Conservation (phyloP, 1,284 basidiomycete species). For the Cutaneotrichosporon mucoides region DNA sequence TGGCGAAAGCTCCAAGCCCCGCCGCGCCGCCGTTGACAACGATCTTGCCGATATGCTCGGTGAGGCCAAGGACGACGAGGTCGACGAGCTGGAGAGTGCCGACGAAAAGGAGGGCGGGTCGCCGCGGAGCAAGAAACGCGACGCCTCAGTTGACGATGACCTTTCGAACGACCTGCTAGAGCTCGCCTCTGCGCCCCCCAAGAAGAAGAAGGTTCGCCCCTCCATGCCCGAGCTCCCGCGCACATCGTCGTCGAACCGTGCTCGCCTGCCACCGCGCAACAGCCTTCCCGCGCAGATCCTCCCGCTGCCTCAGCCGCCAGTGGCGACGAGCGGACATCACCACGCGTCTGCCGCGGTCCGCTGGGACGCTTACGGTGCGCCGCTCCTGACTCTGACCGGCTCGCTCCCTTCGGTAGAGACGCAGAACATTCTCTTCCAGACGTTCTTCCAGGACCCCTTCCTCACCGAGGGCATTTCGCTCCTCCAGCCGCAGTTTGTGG, state of each 20-base stretch:
- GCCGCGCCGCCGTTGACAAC: constrained; percentile 18
- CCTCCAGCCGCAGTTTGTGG: constrained; percentile 37
- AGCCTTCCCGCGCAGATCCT: constrained; percentile 4
- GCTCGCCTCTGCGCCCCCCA: constrained; percentile 36
- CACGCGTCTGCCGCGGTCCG: constrained; percentile 6
- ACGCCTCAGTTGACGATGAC: constrained; percentile 32
- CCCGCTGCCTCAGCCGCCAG: background rate
- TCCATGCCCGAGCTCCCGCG: constrained; percentile 5
- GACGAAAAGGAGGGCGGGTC: constrained; percentile 18
- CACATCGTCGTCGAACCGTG: constrained; percentile 1
- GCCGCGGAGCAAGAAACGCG: constrained; percentile 25
- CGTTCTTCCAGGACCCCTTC: constrained; percentile 43
- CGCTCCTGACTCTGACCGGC: constrained; percentile 30
- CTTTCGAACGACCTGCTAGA: constrained; percentile 34
- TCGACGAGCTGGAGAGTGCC: constrained; percentile 32
- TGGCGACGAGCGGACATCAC: background rate
- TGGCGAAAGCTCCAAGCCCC: background rate
- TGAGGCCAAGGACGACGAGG: constrained; percentile 13
- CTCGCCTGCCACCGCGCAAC: constrained; percentile 10
- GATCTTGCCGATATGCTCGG: constrained; percentile 29
- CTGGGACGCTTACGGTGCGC: constrained; percentile 32
- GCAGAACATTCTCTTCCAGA: constrained; percentile 39
- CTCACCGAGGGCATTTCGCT: constrained; percentile 43
- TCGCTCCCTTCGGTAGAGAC: constrained; percentile 36
- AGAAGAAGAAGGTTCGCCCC: constrained; percentile 32